These are phyloP conservation scores for Cyclotella choctawhatcheeana DNA, from an alignment of 108 stramenopile genomes.

Conservation along the genomic window DNA sequence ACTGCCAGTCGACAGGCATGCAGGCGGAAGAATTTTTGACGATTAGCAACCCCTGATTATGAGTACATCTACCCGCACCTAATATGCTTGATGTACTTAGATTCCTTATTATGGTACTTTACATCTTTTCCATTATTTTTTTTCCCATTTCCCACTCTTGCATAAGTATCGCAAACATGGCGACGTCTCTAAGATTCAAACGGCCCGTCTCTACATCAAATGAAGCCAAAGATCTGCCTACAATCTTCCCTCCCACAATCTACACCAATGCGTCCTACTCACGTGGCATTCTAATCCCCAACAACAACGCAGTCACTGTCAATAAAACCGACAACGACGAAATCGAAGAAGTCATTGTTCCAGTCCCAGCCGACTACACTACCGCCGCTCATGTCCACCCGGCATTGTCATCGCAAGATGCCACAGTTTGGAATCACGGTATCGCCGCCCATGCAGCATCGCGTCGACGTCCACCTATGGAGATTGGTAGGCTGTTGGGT, in stretches of 20 bases:
- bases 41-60: no score
- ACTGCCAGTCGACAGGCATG: no score
- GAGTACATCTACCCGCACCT: no score
- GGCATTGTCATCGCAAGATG: constrained; percentile 2
- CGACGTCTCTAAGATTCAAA: no score
- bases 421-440: constrained; percentile 19
- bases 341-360: not conserved
- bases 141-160: no score
- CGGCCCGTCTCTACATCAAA: not conserved
- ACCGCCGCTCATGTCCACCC: not conserved
- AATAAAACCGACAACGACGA: not conserved
- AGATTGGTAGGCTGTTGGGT: constrained; percentile 24
- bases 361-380: not conserved
- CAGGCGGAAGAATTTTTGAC: no score
- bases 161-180: no score
- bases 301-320: not conserved
- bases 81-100: no score
- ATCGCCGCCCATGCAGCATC: constrained; percentile 17
- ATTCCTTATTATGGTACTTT: no score
- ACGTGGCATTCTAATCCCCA: constrained; percentile 19
- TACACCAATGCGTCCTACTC: constrained; percentile 22
- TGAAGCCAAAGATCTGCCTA: not conserved
- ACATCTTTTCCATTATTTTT: no score
- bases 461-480: constrained; percentile 21
- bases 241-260: constrained; percentile 36